Evolutionary conservation across 805 yeast species (phyloP), one percentile per base, ranked within the genome.

Genomic region (Saccharomyces mikatae): DNA sequence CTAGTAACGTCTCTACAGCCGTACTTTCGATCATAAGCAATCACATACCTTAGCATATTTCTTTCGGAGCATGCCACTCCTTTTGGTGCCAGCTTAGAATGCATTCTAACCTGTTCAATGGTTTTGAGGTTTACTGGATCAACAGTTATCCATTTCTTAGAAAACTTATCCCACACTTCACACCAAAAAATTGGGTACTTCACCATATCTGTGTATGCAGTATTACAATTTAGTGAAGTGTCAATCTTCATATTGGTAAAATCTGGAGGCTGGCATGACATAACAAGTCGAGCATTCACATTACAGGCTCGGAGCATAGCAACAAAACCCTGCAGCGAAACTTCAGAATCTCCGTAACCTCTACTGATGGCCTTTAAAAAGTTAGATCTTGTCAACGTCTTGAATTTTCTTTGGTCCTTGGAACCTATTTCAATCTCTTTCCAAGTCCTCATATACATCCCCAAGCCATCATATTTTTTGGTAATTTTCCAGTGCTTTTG

Each of bases 201-300:
- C 49, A 68, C 56, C 30, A 54, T 50, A 29, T 56, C 60, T 17
- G 53, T 56, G 41, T 57, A 54, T 1, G 56, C 21, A 3, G 11
- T 41, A 6, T 28, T 22, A 2, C 44, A 6, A 30, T 13, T 24
- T 14, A 14, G 8, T 9, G 36, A 26, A n/a, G 54, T 48, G 8
- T 48, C 49, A 26, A 50, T 29, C 51, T 59, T 68, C 46, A 63
- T 44, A 60, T 66, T 71, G 0, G 90, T 84, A 59, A 83, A 87
- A 66, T 94, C 97, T 0, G 97, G 91, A 0, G 97, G 94, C 65
- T 94, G 99, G 31, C 91, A 64, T 0, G 97, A 91, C 61, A 85
- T 84, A 0, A 90, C 83, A 28, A 94, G 70, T 48, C 99, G 74
- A 0, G 92, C 83, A 46, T 82, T 78, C 11, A 94, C 72, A 0